Base-by-base conservation (phyloP, 2,329 filamentous ascomycete species). In the Pestalotiopsis sp. region DNA sequence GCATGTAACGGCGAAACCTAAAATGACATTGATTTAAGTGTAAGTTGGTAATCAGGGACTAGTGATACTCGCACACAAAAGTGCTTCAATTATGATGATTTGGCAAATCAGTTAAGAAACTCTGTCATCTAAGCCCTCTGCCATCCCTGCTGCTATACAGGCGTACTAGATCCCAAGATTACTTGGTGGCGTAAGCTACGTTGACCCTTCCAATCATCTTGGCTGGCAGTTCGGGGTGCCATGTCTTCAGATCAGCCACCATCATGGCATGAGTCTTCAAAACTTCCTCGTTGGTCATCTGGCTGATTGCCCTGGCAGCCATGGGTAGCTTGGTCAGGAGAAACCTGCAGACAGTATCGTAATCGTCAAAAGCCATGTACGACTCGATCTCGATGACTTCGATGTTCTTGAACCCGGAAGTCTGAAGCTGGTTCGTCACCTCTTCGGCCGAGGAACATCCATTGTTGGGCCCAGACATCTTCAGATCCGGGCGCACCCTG, bases 271-370 rank as follows among this genome's bases (percentile, higher is more conserved):
- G 65, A 20, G 66, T 68, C 23, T 68, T 49, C 27, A 64, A 11
- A 13, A 71, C 59, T 63, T 71, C 70, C 38, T 71, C 70, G n/a
- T 71, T 66, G 11, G 67, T 68, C 65, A 71, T 71, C 65, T 67
- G 65, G 31, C 67, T 23, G 36, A 71, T 25, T 6, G 58, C 59
- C 5, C 70, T 68, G 41, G 69, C 69, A 25, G 70, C 61, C 63
- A 65, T 13, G 3, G 70, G 69, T 45, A 71, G 58, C 55, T 68
- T 71, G n/a, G 36, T 64, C 17, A 71, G 59, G 13, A 71, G 45
- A 57, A 71, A 71, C 3, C 69, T 65, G 45, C 65, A 66, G 52
- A 70, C 39, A 49, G 61, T 45, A 5, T 68, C 70, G 12, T 71
- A 69, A 52, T 71, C 69, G 13, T 60, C 59, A 64, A 71, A 69